A percentile compares a stretch with the other conserved stretches of the same genome.
Evolutionary conservation across 2,329 filamentous ascomycete genomes (phyloP).

Genomic region (Cryphonectria carpinicola): DNA sequence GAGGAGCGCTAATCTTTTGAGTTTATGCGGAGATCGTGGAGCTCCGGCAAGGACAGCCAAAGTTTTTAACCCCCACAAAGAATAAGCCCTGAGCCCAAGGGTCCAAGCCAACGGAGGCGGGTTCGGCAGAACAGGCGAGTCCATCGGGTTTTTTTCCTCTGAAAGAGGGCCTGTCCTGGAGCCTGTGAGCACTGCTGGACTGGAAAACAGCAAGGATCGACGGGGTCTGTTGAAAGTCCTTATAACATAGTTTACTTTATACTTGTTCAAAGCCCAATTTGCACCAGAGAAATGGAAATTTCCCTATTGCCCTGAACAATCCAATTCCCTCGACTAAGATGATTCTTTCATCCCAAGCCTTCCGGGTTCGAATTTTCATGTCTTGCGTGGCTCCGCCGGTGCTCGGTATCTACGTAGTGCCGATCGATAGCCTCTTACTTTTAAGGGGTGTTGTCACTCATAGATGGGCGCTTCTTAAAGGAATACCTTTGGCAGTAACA

Average conservation of each 20-base stretch:
- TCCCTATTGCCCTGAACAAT: neutral
- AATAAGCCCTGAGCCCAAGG: neutral
- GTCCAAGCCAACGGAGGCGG: neutral
- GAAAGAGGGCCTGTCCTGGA: neutral
- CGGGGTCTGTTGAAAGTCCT: no score
- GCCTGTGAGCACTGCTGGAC: neutral
- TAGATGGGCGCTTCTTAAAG: neutral
- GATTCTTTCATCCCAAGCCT: neutral
- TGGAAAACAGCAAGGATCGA: no score
- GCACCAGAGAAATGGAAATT: neutral
- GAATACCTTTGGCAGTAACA: neutral
- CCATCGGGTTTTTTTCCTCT: neutral
- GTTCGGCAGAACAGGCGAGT: no score
- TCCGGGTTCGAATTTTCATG: neutral
- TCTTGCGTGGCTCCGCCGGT: neutral
- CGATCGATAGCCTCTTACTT: neutral
- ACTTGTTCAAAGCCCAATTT: neutral
- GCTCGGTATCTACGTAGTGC: neutral
- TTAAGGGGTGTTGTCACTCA: neutral
- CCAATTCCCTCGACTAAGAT: neutral
- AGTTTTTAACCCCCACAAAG: neutral
- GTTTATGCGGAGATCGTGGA: neutral
- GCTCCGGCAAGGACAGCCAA: neutral
- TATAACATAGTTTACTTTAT: no score
- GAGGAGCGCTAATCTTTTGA: neutral